phyloP scores from a whole-genome alignment of 495 filamentous ascomycete species.

The Aspergillus taichungensis region DNA sequence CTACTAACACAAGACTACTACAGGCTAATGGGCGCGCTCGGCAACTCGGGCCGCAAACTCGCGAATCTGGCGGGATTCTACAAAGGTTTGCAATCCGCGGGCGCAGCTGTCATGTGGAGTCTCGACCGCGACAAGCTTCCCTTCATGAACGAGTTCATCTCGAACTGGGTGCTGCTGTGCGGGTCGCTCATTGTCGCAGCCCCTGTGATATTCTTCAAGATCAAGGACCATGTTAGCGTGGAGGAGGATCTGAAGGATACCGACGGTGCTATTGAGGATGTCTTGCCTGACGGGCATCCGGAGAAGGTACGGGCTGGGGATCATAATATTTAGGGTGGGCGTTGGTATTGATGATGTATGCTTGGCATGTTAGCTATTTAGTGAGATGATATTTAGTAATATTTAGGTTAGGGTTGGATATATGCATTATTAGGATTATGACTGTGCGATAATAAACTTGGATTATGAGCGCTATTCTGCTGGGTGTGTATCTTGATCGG shows the following conservation, averaged over 20 bases:
- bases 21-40: constrained; percentile 80
- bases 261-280: constrained; percentile 66
- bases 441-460: too few relatives aligned
- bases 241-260: constrained; percentile 70
- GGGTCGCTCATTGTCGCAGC: constrained; percentile 60
- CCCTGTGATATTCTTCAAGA: constrained; percentile 63
- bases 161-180: constrained; percentile 57
- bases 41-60: constrained; percentile 81
- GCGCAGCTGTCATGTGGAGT: constrained; percentile 73
- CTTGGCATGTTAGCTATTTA: too few relatives aligned
- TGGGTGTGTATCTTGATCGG: too few relatives aligned
- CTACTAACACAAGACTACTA: background rate
- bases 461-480: too few relatives aligned
- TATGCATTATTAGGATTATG: too few relatives aligned
- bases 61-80: constrained; percentile 90
- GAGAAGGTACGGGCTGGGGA: constrained; percentile 1
- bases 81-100: constrained; percentile 85
- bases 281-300: constrained; percentile 22
- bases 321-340: too few relatives aligned
- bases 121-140: constrained; percentile 53
- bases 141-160: constrained; percentile 45
- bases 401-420: too few relatives aligned
- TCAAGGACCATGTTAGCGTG: constrained; percentile 58
- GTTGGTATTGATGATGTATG: too few relatives aligned
- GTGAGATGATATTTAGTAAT: too few relatives aligned